These are phyloP conservation scores for Bipolaris zeicola DNA, from an alignment of 2,329 filamentous ascomycete species.

Conservation along the genomic window DNA sequence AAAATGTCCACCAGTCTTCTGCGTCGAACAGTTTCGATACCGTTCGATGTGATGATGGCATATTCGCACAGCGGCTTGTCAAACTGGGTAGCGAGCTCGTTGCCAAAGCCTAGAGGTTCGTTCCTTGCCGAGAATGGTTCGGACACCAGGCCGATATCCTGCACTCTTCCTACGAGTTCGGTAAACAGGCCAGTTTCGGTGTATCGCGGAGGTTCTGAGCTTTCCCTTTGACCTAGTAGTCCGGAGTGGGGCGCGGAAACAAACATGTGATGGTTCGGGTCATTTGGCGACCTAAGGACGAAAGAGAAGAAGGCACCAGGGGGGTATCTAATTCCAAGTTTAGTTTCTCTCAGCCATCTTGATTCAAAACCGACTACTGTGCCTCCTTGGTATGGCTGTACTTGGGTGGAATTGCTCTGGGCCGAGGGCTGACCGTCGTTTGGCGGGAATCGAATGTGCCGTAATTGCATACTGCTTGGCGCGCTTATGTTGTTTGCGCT, in stretches of 20 bases:
- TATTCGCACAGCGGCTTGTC: constrained; percentile 82
- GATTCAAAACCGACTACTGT: constrained; percentile 38
- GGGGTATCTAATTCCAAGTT: constrained; percentile 66
- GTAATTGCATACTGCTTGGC: constrained; percentile 96
- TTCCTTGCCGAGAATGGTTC: constrained; percentile 69
- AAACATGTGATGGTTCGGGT: constrained; percentile 73
- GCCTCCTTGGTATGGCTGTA: constrained; percentile 38
- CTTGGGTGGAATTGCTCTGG: constrained; percentile 32
- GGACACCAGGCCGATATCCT: constrained; percentile 79
- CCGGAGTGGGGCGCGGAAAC: constrained; percentile 87
- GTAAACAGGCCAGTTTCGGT: constrained; percentile 83
- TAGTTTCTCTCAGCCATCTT: constrained; percentile 43
- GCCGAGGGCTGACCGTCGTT: constrained; percentile 36
- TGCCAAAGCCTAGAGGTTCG: constrained; percentile 78
- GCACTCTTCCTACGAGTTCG: constrained; percentile 72
- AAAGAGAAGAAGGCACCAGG: constrained; percentile 94
- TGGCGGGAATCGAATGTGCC: constrained; percentile 94
- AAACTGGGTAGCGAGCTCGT: constrained; percentile 95
- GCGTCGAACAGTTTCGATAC: constrained; percentile 83
- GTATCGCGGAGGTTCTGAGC: constrained; percentile 63
- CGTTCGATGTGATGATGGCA: constrained; percentile 88
- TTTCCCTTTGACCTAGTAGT: constrained; percentile 69
- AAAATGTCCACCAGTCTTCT: constrained; percentile 91
- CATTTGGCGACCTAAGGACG: constrained; percentile 65
- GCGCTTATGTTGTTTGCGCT: constrained; percentile 66